A percentile compares a stretch with the other conserved stretches of the same genome.
These are phyloP conservation scores for Ampelomyces quisqualis DNA, from an alignment of 2,329 filamentous ascomycete species.

Conservation along the genomic window DNA sequence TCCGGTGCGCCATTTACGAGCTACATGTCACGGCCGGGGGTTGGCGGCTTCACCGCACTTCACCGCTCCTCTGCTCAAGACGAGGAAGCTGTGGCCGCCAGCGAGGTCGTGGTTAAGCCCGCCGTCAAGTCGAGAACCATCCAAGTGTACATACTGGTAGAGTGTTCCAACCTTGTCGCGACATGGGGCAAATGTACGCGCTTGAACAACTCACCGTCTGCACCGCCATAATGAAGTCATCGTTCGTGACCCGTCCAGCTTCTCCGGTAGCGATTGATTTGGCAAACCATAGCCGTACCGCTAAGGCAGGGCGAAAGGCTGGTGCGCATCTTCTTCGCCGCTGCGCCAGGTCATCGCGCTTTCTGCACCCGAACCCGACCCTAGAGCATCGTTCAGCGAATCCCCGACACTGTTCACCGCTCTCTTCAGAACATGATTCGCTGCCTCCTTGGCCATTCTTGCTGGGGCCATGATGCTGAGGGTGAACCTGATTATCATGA, in stretches of 20 bases:
- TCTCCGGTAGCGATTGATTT: conserved; percentile 38
- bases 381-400: conserved; percentile 31
- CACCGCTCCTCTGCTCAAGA: conserved; percentile 31
- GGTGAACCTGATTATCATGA: conserved; percentile 26
- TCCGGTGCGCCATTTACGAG: conserved; percentile 22
- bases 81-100: conserved; percentile 13
- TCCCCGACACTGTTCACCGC: conserved; percentile 46
- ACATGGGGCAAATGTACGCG: conserved; percentile 25
- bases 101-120: conserved; percentile 17
- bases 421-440: conserved; percentile 34
- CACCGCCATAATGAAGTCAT: conserved; percentile 42
- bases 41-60: conserved; percentile 27
- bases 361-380: conserved; percentile 33
- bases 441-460: conserved; percentile 28
- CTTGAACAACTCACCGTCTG: conserved; percentile 41
- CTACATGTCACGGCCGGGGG: conserved; percentile 31
- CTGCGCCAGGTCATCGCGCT: conserved; percentile 44
- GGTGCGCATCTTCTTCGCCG: conserved; percentile 46
- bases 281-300: conserved; percentile 41
- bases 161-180: conserved; percentile 13
- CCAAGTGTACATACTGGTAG: conserved; percentile 14
- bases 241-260: conserved; percentile 41
- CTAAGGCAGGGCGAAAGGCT: conserved; percentile 38
- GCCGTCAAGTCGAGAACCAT: conserved; percentile 18
- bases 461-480: conserved; percentile 13